These are phyloP conservation scores for Xylaria bambusicola DNA, from an alignment of 495 filamentous ascomycete genomes.

Conservation along the genomic window DNA sequence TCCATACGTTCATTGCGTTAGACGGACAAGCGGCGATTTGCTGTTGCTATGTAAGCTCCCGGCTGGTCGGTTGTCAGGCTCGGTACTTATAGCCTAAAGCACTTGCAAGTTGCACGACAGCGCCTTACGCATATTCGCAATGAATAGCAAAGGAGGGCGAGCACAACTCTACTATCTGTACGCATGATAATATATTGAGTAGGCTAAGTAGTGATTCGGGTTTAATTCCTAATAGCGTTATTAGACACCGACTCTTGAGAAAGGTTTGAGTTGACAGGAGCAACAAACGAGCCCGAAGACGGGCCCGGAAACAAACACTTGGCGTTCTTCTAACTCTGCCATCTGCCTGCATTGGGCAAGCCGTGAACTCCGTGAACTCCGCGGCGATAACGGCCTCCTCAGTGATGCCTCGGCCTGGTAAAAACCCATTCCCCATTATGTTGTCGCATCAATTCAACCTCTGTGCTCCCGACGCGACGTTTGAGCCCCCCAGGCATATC, in stretches of 20 bases:
- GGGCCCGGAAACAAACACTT: background rate
- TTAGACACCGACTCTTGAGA: too few species aligned
- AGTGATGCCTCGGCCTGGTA: conserved; percentile 22
- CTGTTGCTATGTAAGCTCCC: background rate
- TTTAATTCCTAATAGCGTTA: too few species aligned
- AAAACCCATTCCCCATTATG: conserved; percentile 40
- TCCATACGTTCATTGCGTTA: background rate
- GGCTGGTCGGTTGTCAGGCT: conserved; percentile 9
- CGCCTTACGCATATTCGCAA: too few species aligned
- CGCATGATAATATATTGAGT: too few species aligned
- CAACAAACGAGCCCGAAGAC: background rate
- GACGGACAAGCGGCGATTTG: background rate
- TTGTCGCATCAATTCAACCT: conserved; percentile 34
- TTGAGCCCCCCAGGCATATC: conserved; percentile 39
- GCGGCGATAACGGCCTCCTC: background rate
- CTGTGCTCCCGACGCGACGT: conserved; percentile 29
- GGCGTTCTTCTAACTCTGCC: too few species aligned
- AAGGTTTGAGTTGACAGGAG: background rate
- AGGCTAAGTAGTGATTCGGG: too few species aligned
- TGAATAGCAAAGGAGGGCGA: too few species aligned
- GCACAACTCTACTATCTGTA: too few species aligned
- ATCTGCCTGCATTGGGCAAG: background rate
- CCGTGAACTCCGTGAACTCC: background rate
- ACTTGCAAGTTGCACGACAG: too few species aligned
- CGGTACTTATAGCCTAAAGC: conserved; percentile 16